These are phyloP conservation scores for Oldenlandia corymbosa DNA, from an alignment of 257 asterid genomes.

Conservation along the genomic window DNA sequence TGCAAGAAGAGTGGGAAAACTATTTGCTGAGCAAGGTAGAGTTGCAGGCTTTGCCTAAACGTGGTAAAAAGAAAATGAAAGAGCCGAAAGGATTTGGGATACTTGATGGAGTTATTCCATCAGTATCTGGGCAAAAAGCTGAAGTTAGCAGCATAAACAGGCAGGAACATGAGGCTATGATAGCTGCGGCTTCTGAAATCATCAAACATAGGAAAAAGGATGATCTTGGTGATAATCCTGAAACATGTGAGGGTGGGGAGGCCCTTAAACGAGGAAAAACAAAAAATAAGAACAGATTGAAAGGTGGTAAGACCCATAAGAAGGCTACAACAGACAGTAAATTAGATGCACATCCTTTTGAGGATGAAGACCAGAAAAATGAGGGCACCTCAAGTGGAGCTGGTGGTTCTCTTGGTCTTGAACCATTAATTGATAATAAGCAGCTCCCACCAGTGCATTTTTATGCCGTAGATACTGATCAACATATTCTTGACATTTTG, in stretches of 20 bases:
- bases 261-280: conserved; percentile 34
- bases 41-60: conserved; percentile 81
- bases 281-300: conserved; percentile 42
- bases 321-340: conserved; percentile 39
- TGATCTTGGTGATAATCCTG: conserved; percentile 29
- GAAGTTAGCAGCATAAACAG: conserved; percentile 73
- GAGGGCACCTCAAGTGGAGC: conserved; percentile 17
- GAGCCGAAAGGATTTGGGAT: conserved; percentile 85
- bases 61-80: conserved; percentile 66
- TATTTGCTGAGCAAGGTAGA: conserved; percentile 91
- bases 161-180: conserved; percentile 83
- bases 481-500: conserved; percentile 66
- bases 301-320: conserved; percentile 30
- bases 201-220: conserved; percentile 46
- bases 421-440: conserved; percentile 18
- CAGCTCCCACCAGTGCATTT: conserved; percentile 62
- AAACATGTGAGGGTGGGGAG: conserved; percentile 28
- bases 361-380: conserved; percentile 25
- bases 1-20: conserved; percentile 88
- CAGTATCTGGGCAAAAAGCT: conserved; percentile 60
- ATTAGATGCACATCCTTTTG: conserved; percentile 28
- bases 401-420: conserved; percentile 29
- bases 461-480: conserved; percentile 80
- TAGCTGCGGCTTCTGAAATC: conserved; percentile 73
- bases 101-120: conserved; percentile 66